Evolutionary conservation across 352 stramenopile genomes (phyloP), one percentile per base, ranked within the genome.

Genomic region (Pythium phragmitis): DNA sequence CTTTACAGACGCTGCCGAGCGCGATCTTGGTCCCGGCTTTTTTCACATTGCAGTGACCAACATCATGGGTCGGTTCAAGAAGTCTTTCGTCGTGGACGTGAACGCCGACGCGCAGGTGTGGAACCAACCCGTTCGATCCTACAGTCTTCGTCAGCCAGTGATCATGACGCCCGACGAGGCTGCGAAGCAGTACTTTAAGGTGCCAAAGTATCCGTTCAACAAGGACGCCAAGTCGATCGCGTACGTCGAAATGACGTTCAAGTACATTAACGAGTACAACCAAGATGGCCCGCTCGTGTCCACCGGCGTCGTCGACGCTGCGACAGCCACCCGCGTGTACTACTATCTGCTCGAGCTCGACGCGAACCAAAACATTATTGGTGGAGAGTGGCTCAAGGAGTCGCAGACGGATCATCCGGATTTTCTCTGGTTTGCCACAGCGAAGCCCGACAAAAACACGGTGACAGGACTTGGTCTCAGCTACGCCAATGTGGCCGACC

Each of bases 261-360:
- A 68, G 34, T 88, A 75, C 73, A 73, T 88, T 33, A 34, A 65
- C 21, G 73, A 83, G 63, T 67, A 69, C 7, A 67, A 73, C 61
- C 43, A 74, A 68, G 74, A 85, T 45, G 74, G 74, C 13, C 66
- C 69, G 3, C 74, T 80, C 5, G 72, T 82, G 28, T 36, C 58
- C 7, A 69, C 49, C 1, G 69, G 72, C 7, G 33, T 48, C 5
- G 70, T 73, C 2, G 41, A 73, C 33, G 7, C 30, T 52, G 88
- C 79, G 16, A 73, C 73, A 9, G 75, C 57, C 45, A 69, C 68
- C 8, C 69, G 86, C 56, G 84, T 89, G 70, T 49, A 59, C 37
- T 4, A 23, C 39, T 91, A 91, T 56, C 36, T 90, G 11, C 70
- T 92, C 9, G 83, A 92, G 68, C 79, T 81, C 36, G 75, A 92